Base-by-base conservation (phyloP, 176 grass and related monocot species). In the Eleusine coracana region DNA sequence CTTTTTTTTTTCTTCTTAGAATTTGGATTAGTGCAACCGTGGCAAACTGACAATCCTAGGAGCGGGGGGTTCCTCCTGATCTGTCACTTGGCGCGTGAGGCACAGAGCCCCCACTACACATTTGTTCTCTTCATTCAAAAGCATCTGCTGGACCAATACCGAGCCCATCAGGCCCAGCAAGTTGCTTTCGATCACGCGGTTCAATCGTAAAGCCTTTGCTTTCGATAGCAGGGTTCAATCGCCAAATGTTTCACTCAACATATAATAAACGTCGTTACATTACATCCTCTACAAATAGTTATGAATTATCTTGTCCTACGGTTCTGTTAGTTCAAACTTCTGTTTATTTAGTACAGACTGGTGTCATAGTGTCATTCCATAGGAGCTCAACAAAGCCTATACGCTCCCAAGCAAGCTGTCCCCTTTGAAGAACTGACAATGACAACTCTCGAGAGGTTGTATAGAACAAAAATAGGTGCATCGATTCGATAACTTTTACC, bases 351-450 rank as follows among this genome's bases (percentile, higher is more conserved):
- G 61, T 23, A n/a, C 12, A 1, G 48, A 3, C 50, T 14, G 31
- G 2, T 34, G 31, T 34, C 31, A 34, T 34, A 34, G 31, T 34
- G 50, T 14, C 44, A 46, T 46, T 46, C 44, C 29, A 2, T 39
- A 17, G 4, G 5, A n/a, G 25, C 55, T 21, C 36, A 48, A n/a
- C n/a, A n/a, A n/a, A 17, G 68, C 68, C 39, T 14, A 5, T 23
- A 21, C n/a, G 20, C 44, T 67, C 54, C 16, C 9, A 34, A 7
- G 6, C 68, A 39, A 16, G 31, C 27, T 37, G 17, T 9, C 21
- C 13, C 66, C 39, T 45, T 29, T 54, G 20, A 45, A 40, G 9
- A 88, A 23, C 36, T 80, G 28, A 40, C 74, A 79, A 25, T 69
- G 18, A 10, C n/a, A 81, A 48, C 5, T 9, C 41, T 48, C 5